phyloP scores from a whole-genome alignment of 768 basidiomycete genomes.

The Rhodotorula paludigena region DNA sequence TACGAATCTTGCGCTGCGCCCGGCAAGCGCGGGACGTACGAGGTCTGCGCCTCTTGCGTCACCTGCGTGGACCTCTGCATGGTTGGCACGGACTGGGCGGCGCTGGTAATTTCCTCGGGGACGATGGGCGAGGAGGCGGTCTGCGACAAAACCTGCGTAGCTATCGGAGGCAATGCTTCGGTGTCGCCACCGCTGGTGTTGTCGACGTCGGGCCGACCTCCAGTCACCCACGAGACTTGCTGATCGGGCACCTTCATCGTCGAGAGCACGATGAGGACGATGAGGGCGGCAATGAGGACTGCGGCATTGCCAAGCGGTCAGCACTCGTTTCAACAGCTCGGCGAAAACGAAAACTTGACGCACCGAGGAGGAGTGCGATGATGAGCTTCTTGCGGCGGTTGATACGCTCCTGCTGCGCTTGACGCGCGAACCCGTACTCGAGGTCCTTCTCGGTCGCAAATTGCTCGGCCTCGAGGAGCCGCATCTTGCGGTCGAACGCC shows the following conservation, averaged over 20 bases:
- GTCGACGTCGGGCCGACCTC: too few species aligned
- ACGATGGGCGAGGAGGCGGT: too few species aligned
- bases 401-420: constrained; percentile 4
- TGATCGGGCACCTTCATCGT: constrained; percentile 14
- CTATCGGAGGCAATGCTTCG: too few species aligned
- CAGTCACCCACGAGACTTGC: background rate
- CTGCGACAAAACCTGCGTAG: too few species aligned
- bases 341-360: background rate
- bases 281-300: constrained; percentile 32
- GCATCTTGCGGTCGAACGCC: constrained; percentile 9
- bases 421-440: constrained; percentile 27
- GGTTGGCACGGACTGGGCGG: too few species aligned
- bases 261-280: constrained; percentile 33
- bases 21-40: too few species aligned
- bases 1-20: too few species aligned
- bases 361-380: constrained; percentile 23
- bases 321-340: background rate
- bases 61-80: too few species aligned
- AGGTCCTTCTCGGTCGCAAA: constrained; percentile 30
- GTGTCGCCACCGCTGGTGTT: too few species aligned
- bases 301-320: background rate
- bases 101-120: too few species aligned
- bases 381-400: constrained; percentile 25
- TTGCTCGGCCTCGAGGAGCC: constrained; percentile 5
- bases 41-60: background rate